phyloP scores from a whole-genome alignment of 345 rosid species.

The Moricandia arvensis region DNA sequence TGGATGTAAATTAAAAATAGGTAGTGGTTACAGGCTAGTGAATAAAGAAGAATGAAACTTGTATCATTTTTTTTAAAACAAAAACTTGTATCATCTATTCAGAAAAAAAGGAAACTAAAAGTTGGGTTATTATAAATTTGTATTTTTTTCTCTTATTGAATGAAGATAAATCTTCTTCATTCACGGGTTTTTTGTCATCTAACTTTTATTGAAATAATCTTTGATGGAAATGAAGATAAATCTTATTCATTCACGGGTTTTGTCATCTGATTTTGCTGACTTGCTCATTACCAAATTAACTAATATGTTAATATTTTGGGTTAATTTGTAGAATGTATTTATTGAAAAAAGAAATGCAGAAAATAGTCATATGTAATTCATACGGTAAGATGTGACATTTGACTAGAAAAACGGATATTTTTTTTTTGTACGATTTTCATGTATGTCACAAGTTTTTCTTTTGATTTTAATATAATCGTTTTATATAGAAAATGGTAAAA shows the following conservation, averaged over 20 bases:
- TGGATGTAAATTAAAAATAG: constrained; percentile 14
- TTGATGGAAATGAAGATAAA: neutral
- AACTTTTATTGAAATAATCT: neutral
- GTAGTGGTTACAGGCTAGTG: constrained; percentile 20
- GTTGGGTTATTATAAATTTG: constrained; percentile 10
- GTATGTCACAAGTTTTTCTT: too few species aligned
- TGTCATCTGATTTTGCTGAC: neutral
- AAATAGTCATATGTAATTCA: too few species aligned
- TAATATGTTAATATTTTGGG: too few species aligned
- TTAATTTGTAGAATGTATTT: too few species aligned
- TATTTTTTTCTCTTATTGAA: neutral
- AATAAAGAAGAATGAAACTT: neutral
- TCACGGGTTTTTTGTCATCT: neutral
- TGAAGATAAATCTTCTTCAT: neutral
- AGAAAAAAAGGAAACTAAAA: neutral
- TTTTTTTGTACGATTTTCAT: too few species aligned
- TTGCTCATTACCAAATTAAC: neutral
- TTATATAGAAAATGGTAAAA: too few species aligned
- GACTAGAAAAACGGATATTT: too few species aligned
- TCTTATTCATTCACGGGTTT: too few species aligned
- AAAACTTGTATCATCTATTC: neutral
- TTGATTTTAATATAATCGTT: too few species aligned
- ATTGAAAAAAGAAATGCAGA: too few species aligned
- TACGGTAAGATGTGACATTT: too few species aligned
- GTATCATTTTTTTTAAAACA: neutral